These are phyloP conservation scores for Huntiella abstrusa DNA, from an alignment of 2,329 filamentous ascomycete genomes.

Conservation along the genomic window DNA sequence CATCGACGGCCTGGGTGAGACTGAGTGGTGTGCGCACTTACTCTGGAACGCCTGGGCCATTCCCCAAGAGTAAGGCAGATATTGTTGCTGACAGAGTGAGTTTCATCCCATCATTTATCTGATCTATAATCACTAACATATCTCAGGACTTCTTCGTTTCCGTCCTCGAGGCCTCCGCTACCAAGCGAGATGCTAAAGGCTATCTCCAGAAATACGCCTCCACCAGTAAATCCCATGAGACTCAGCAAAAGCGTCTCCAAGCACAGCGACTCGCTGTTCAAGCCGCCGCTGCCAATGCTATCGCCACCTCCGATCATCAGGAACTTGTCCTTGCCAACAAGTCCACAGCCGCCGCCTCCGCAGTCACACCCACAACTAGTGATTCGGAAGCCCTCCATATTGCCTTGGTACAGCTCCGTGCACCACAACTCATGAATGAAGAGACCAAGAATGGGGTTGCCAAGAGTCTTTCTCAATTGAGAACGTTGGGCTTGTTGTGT, in stretches of 20 bases:
- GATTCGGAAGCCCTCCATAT: constrained; percentile 32
- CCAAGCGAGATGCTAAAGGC: constrained; percentile 77
- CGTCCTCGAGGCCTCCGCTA: constrained; percentile 71
- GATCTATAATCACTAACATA: not conserved
- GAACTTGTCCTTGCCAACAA: constrained; percentile 8
- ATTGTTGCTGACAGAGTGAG: constrained; percentile 11
- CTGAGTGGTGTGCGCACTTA: not conserved
- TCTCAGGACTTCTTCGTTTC: constrained; percentile 69
- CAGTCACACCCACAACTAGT: constrained; percentile 2
- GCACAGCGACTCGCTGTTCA: constrained; percentile 12
- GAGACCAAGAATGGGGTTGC: constrained; percentile 55
- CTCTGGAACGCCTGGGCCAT: constrained; percentile 11
- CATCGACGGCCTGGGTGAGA: not conserved
- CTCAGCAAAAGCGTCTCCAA: constrained; percentile 1
- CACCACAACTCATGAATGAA: constrained; percentile 52
- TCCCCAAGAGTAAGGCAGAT: constrained; percentile 9
- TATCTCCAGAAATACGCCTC: constrained; percentile 69
- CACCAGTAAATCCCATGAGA: constrained; percentile 6
- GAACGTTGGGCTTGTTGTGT: constrained; percentile 61
- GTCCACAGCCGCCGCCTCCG: constrained; percentile 8
- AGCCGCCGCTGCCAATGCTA: not conserved
- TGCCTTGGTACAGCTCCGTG: constrained; percentile 68
- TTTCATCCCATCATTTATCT: not conserved
- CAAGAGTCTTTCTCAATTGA: constrained; percentile 67
- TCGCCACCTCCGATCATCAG: not conserved